phyloP scores from a whole-genome alignment of 1,139 yeast species.

The Kluyveromyces sp. region DNA sequence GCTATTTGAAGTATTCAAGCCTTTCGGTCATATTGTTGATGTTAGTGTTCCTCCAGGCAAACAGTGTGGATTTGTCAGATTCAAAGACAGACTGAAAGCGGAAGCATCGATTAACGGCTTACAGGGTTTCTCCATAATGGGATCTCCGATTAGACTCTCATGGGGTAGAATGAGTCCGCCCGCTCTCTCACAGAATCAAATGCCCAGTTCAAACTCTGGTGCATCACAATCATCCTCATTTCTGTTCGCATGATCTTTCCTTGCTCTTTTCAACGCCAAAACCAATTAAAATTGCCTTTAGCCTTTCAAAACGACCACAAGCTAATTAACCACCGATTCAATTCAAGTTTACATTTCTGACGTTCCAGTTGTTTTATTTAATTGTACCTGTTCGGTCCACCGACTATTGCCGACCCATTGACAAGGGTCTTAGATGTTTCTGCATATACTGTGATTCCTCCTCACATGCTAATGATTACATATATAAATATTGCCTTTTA shows the following conservation, averaged over 20 bases:
- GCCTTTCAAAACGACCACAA: background rate
- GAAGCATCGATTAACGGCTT: slow-evolving; percentile 63
- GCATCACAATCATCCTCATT: slow-evolving; percentile 8
- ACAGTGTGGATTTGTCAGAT: slow-evolving; percentile 68
- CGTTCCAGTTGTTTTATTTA: background rate
- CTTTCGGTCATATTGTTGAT: slow-evolving; percentile 59
- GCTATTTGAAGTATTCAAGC: slow-evolving; percentile 51
- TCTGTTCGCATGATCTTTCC: background rate
- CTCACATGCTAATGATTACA: background rate
- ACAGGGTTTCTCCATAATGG: slow-evolving; percentile 70
- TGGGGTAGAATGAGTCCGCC: slow-evolving; percentile 46
- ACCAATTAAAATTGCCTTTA: background rate
- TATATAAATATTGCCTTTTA: background rate
- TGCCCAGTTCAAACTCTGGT: no score
- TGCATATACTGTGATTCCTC: background rate
- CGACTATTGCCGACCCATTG: background rate
- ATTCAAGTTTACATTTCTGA: background rate
- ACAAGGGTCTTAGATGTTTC: background rate
- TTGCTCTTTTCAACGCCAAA: background rate
- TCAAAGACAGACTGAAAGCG: slow-evolving; percentile 56
- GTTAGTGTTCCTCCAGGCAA: slow-evolving; percentile 65
- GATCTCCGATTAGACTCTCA: slow-evolving; percentile 57
- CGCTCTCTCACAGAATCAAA: no score
- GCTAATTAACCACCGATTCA: background rate
- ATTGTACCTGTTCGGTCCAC: background rate